These are phyloP conservation scores for Coffea eugenioides DNA, from an alignment of 257 asterid species.

Conservation along the genomic window DNA sequence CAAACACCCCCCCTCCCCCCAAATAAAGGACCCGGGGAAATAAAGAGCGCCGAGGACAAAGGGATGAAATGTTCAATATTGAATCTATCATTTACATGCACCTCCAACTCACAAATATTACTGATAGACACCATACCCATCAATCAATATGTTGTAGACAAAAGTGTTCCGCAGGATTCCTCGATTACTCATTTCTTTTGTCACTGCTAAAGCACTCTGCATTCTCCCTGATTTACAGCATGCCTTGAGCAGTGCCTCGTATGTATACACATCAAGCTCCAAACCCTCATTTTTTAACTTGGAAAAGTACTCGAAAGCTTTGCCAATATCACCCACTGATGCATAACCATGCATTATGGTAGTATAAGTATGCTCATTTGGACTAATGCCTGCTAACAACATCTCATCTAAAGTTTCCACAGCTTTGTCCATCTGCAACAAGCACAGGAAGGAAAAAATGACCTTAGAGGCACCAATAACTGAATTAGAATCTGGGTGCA, in stretches of 20 bases:
- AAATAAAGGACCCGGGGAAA: neutral
- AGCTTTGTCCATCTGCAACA: constrained; percentile 82
- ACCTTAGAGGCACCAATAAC: neutral
- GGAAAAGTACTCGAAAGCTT: constrained; percentile 88
- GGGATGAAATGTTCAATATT: neutral
- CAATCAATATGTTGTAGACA: constrained; percentile 88
- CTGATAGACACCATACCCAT: constrained; percentile 54
- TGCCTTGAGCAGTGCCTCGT: constrained; percentile 97
- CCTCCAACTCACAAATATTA: neutral
- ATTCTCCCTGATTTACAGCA: constrained; percentile 99
- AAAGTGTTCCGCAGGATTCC: constrained; percentile 83
- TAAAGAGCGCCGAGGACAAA: neutral
- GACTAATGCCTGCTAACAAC: constrained; percentile 77
- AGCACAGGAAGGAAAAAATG: constrained; percentile 13
- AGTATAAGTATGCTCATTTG: constrained; percentile 90
- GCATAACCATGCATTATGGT: constrained; percentile 96
- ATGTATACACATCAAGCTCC: constrained; percentile 78
- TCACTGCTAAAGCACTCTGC: constrained; percentile 99
- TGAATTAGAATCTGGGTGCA: neutral
- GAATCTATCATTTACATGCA: neutral
- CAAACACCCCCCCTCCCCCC: no score
- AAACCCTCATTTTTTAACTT: constrained; percentile 80
- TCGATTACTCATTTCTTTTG: constrained; percentile 79
- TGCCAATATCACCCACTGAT: constrained; percentile 91
- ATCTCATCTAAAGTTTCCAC: constrained; percentile 76